Evolutionary conservation across 2,329 filamentous ascomycete genomes (phyloP).

Genomic region (Hymenoscyphus salicellus): DNA sequence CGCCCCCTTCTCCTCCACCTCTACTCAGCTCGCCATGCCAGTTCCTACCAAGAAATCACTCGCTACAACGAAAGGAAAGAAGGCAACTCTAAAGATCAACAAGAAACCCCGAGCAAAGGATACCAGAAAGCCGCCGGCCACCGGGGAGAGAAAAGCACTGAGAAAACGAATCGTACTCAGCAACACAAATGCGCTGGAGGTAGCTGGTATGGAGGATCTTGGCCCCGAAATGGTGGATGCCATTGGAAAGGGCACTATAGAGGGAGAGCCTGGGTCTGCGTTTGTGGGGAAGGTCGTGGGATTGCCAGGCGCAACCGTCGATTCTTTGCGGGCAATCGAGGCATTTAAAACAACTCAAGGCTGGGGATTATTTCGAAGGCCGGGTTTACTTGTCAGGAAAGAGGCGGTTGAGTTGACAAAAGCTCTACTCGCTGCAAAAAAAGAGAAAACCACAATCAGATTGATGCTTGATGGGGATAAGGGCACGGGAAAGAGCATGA

Average conservation of each 20-base stretch:
- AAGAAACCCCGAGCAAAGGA: slow-evolving; percentile 43
- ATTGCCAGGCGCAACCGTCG: slow-evolving; percentile 67
- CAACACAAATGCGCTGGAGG: slow-evolving; percentile 87
- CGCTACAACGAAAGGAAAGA: slow-evolving; percentile 7
- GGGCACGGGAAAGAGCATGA: slow-evolving; percentile 80
- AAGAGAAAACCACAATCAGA: slow-evolving; percentile 55
- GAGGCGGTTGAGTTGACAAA: slow-evolving; percentile 73
- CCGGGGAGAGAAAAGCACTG: slow-evolving; percentile 81
- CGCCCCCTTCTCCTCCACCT: slow-evolving; percentile 29
- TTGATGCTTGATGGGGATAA: slow-evolving; percentile 71
- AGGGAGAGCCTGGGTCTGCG: slow-evolving; percentile 42
- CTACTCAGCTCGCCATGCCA: slow-evolving; percentile 25
- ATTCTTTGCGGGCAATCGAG: slow-evolving; percentile 77
- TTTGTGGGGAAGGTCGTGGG: slow-evolving; percentile 65
- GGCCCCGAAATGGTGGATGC: slow-evolving; percentile 52
- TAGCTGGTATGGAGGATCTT: slow-evolving; percentile 65
- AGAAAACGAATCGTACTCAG: slow-evolving; percentile 87
- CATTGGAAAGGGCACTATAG: slow-evolving; percentile 53
- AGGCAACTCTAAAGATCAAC: slow-evolving; percentile 40
- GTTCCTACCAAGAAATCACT: slow-evolving; percentile 11
- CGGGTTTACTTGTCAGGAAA: slow-evolving; percentile 71
- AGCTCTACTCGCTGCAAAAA: slow-evolving; percentile 54
- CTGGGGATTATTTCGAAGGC: slow-evolving; percentile 82
- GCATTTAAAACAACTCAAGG: slow-evolving; percentile 88
- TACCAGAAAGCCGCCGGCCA: slow-evolving; percentile 53